Evolutionary conservation across 352 stramenopile species (phyloP), one percentile per base, ranked within the genome.

Genomic region (Blastocystis sp.): DNA sequence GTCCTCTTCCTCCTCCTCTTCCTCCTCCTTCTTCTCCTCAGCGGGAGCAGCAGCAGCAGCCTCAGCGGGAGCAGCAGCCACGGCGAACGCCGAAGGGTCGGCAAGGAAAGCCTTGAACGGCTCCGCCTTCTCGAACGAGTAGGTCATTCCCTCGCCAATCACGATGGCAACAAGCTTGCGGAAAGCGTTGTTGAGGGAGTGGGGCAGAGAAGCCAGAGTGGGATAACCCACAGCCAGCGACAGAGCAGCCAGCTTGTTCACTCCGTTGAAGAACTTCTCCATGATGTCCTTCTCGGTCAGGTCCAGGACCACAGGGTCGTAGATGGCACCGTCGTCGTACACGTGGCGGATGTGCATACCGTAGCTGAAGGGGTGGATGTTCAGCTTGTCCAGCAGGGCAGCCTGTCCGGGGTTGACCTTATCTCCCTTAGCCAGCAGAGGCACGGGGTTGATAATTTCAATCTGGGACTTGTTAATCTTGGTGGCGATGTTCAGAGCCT

Each of bases 401-500:
- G 96, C 95, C 88, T 98, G 93, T n/a, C 95, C 98, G 89, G 96
- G 97, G 56, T 93, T 94, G 71, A 99, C 96, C 90, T 97, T 97
- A 34, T 98, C 93, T 81, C 96, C 96, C 88, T 92, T 93, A 76
- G 91, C 91, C 87, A 97, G 96, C 40, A 98, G 90, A 56, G 97
- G 88, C 76, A 98, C 94, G 88, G 97, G 93, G 72, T 92, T 93
- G 54, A 96, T 94, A 90, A 99, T 99, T 90, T 99, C 96, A 94
- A 99, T 99, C 90, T 98, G 96, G 93, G 95, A 96, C 89, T 95
- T 95, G 87, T 95, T 93, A 96, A 99, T 99, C 93, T 99, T 99
- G 88, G 96, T 99, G 87, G 93, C 92, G 89, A 99, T 98, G 87
- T 95, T 92, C 84, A 99, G 92, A 51, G 96, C 97, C 90, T 99